Evolutionary conservation across 2,329 filamentous ascomycete species (phyloP), one percentile per base, ranked within the genome.

Genomic region (Colletotrichum acutatum): DNA sequence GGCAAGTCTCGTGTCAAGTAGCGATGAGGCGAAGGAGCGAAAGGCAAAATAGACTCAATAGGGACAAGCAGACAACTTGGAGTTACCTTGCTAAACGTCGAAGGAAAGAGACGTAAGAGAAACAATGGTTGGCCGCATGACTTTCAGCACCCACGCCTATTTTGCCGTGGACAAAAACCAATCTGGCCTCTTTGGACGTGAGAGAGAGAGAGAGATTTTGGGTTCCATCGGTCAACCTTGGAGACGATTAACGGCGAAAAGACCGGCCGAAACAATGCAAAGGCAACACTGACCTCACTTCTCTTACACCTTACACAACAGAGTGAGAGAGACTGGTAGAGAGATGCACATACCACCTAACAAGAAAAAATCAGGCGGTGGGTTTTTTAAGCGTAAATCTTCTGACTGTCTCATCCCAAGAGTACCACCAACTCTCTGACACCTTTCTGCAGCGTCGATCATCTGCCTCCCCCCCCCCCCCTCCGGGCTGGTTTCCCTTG

Each of bases 301-400:
- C 42, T 46, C 42, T 46, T 46, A 46, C 42, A 46, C 19, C 42
- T 46, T 46, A 46, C 16, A 46, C 42, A 46, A 46, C 16, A 46
- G 42, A n/a, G 42, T 19, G 19, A 42, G 22, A 28, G 9, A 28
- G 24, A 14, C 34, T 4, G n/a, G n/a, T n/a, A 42, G 58, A 60
- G 56, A 22, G 19, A 46, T 7, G 58, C 22, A 37, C 22, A 60
- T 42, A 5, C 34, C 58, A 19, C 32, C 22, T 24, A 19, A 42
- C 14, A 28, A n/a, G 34, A 65, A 28, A 7, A 19, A n/a, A 19
- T n/a, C 42, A 46, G 49, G 37, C 62, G 37, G 22, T n/a, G 46
- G 8, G 5, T 19, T 64, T 42, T 71, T 72, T 72, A 72, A 72
- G 69, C 69, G 69, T 72, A 72, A 72, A 72, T 69, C n/a, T 22